Conservation (phyloP, 2,329 filamentous ascomycete species). For the Verticillium nonalfalfae region DNA sequence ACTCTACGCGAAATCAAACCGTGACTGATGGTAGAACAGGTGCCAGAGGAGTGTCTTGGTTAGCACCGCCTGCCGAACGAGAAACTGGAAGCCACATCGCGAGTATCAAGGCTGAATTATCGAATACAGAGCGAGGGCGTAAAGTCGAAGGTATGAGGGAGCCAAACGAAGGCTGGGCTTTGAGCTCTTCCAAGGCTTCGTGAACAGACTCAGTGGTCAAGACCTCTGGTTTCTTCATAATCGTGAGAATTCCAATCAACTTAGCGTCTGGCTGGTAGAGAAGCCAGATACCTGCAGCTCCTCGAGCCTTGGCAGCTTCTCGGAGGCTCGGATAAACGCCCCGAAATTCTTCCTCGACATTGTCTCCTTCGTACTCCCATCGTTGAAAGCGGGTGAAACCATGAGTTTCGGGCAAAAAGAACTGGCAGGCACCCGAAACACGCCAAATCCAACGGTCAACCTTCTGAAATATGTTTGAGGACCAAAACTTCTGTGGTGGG, state of each 20-base stretch:
- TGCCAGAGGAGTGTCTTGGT: neutral
- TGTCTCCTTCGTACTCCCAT: neutral
- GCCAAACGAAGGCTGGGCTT: neutral
- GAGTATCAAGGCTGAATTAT: neutral
- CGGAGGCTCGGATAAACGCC: neutral
- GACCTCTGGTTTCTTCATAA: neutral
- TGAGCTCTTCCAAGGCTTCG: neutral
- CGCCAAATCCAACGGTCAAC: slow-evolving; percentile 4
- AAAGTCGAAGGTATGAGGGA: neutral
- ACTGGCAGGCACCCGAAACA: slow-evolving; percentile 8
- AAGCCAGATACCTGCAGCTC: slow-evolving; percentile 7
- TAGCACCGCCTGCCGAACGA: neutral
- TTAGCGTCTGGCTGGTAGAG: slow-evolving; percentile 3
- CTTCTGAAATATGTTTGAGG: slow-evolving; percentile 5
- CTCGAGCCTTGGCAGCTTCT: neutral
- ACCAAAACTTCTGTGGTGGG: slow-evolving; percentile 3
- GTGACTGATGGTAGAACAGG: neutral
- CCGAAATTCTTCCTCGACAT: slow-evolving; percentile 1
- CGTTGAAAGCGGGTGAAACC: slow-evolving; percentile 6
- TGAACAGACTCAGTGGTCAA: neutral
- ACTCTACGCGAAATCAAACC: too few relatives aligned
- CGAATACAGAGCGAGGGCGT: neutral
- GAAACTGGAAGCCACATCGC: neutral
- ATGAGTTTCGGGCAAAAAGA: slow-evolving; percentile 5
- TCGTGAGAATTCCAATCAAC: neutral